A percentile compares a stretch with the other conserved stretches of the same genome.
phyloP scores from a whole-genome alignment of 192 early-diverging fungal species.

The Umbelopsis sp. region DNA sequence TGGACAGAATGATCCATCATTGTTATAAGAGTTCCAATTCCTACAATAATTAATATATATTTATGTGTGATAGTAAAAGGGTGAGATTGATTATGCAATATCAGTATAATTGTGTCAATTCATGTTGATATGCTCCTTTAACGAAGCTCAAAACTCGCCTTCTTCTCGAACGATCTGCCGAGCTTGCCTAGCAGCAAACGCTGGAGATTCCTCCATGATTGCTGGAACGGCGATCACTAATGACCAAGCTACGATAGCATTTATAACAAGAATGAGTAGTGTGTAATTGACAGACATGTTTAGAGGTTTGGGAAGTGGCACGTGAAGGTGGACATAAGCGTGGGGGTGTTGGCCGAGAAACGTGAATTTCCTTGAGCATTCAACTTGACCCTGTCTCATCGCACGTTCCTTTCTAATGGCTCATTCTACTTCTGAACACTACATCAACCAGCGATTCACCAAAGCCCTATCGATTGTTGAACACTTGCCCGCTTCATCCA shows the following conservation, averaged over 20 bases:
- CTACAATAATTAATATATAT: background rate
- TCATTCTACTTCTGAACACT: constrained; percentile 21
- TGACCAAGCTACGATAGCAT: background rate
- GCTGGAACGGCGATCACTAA: background rate
- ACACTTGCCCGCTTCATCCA: constrained; percentile 37
- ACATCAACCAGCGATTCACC: constrained; percentile 34
- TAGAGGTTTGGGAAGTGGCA: background rate
- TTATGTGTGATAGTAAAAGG: background rate
- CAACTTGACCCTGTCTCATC: background rate
- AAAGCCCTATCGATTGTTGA: constrained; percentile 40
- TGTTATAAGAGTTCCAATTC: background rate
- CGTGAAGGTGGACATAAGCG: background rate
- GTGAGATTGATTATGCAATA: background rate
- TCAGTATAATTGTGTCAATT: background rate
- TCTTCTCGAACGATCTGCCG: constrained; percentile 4
- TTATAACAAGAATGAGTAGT: background rate
- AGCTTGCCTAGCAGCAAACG: constrained; percentile 11
- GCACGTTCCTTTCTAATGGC: constrained; percentile 7
- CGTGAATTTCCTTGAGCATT: background rate
- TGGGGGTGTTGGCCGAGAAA: background rate
- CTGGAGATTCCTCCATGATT: background rate
- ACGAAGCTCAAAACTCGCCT: background rate
- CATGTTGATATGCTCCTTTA: background rate
- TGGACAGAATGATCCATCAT: background rate
- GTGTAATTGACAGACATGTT: background rate